Base-by-base conservation (phyloP, 441 rosid species). In the Pelargonium fulgidum region DNA sequence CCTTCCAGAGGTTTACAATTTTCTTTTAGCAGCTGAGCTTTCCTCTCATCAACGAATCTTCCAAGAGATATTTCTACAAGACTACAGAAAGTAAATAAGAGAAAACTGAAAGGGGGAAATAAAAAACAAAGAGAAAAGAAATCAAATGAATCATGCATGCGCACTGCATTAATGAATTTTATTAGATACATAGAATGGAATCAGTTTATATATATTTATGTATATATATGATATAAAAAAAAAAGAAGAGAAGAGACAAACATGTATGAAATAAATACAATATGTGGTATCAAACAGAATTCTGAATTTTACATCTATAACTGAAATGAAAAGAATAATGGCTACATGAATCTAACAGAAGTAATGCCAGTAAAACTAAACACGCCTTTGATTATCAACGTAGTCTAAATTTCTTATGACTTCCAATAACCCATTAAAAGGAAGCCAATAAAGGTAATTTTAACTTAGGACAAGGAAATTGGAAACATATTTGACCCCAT, bases 1-100 rank as follows among this genome's bases (percentile, higher is more conserved):
- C 96, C 99, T 79, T 94, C 98, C 74, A 89, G 70, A 41, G 97
- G 99, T 73, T 90, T 85, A 78, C 82, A 77, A 58, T 84, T 83
- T 50, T 83, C 90, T 76, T 82, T 89, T 74, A 94, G 87, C 72
- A 78, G 83, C 70, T 88, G 89, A 61, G 93, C 93, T 86, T 92
- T 95, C 80, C 36, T 89, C 76, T 92, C 96, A 82, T 92, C 97
- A 71, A 95, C 85, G 81, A 92, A 94, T 54, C 29, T 84, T 71
- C 98, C 99, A 12, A 95, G 93, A 75, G 89, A 84, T 69, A 47
- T 83, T 85, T 92, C 99, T 61, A 94, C 83, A 74, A 82, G 73
- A 76, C 98, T 90, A 84, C 66, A 78, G 69, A 63, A 70, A 64
- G 48, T 22, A 78, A 11, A 54, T 26, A 14, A 12, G 65, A 64